A percentile compares a stretch with the other conserved stretches of the same genome.
These are phyloP conservation scores for Escallonia rubra DNA, from an alignment of 129 eudicot genomes.

Conservation along the genomic window DNA sequence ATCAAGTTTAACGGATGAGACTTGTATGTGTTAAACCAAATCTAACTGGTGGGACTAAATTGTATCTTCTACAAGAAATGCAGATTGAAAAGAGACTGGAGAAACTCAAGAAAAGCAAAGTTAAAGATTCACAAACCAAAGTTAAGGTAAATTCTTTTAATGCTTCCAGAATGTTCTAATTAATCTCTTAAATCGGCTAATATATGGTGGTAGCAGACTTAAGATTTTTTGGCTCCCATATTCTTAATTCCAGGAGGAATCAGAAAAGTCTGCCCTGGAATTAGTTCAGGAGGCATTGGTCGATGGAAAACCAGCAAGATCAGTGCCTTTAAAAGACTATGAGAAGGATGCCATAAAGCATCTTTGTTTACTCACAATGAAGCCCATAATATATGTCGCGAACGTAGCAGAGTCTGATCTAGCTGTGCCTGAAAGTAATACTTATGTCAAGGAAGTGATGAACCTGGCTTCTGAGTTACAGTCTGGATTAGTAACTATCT, in stretches of 20 bases:
- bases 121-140: conserved; percentile 71
- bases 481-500: conserved; percentile 85
- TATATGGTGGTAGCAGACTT: conserved; percentile 2
- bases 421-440: conserved; percentile 70
- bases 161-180: conserved; percentile 5
- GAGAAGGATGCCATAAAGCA: conserved; percentile 78
- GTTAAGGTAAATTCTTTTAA: conserved; percentile 44
- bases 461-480: conserved; percentile 76
- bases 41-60: conserved; percentile 33
- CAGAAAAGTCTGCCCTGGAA: conserved; percentile 83
- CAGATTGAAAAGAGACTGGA: conserved; percentile 98
- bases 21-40: conserved; percentile 15
- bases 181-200: neutral
- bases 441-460: conserved; percentile 79
- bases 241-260: conserved; percentile 72
- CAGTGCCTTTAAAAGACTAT: conserved; percentile 69
- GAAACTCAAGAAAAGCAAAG: conserved; percentile 80
- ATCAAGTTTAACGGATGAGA: conserved; percentile 24
- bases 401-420: conserved; percentile 94
- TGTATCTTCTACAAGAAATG: conserved; percentile 43
- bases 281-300: conserved; percentile 62
- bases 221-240: conserved; percentile 2
- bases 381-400: conserved; percentile 89
- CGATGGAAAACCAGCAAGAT: conserved; percentile 97
- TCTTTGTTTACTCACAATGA: conserved; percentile 94